Evolutionary conservation across 2,329 filamentous ascomycete species (phyloP).

Genomic region (Fusarium miscanthi): DNA sequence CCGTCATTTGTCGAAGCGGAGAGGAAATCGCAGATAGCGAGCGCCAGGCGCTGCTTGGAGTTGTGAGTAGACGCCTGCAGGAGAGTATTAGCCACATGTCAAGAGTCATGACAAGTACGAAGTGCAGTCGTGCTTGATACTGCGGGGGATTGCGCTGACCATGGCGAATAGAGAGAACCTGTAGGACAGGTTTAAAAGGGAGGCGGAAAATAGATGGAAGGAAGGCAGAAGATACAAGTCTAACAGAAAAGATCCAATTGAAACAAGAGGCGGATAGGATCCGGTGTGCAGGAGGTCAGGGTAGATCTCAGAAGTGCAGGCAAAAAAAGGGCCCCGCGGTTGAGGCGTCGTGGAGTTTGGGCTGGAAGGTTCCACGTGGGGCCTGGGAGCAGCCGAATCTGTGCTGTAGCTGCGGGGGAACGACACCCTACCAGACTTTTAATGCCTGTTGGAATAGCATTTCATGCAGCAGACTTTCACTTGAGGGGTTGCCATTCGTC

Average conservation of each 20-base stretch:
- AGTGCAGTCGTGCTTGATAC: constrained; percentile 1
- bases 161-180: constrained; percentile 21
- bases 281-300: constrained; percentile 11
- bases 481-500: neutral
- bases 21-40: constrained; percentile 97
- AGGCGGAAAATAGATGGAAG: neutral
- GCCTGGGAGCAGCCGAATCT: constrained; percentile 20
- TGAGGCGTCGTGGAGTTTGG: constrained; percentile 40
- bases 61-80: constrained; percentile 52
- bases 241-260: constrained; percentile 14
- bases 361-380: constrained; percentile 48
- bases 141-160: constrained; percentile 27
- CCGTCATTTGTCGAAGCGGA: constrained; percentile 86
- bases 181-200: constrained; percentile 4
- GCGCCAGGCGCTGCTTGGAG: constrained; percentile 86
- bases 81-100: constrained; percentile 12
- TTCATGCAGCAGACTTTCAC: neutral
- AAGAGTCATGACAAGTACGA: constrained; percentile 7
- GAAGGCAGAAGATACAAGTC: neutral
- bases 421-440: neutral
- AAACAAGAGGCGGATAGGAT: neutral
- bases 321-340: constrained; percentile 37
- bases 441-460: neutral
- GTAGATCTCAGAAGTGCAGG: constrained; percentile 22
- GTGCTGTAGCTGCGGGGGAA: constrained; percentile 29